Percentiles rank a stretch among this genome's conserved stretches.
Conservation (phyloP, 305 asterid species). For the Fraxinus baroniana region DNA sequence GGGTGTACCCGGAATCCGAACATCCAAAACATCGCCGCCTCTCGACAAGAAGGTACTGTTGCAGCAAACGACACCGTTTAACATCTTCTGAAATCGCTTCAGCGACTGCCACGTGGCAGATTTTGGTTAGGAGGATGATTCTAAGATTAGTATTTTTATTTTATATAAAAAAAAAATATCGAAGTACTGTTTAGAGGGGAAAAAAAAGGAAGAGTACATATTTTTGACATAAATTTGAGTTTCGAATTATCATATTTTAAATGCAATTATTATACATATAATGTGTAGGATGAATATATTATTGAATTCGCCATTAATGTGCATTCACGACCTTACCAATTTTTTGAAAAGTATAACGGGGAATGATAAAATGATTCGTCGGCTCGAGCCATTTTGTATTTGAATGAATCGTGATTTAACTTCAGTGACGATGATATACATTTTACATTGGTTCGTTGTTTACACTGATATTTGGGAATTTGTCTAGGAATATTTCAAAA, state of each 20-base stretch:
- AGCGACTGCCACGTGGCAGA: background rate
- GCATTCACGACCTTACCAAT: background rate
- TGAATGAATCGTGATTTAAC: too few species aligned
- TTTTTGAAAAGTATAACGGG: background rate
- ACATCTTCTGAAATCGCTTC: constrained; percentile 36
- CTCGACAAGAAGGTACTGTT: background rate
- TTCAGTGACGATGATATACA: too few species aligned
- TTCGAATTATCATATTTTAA: constrained; percentile 18
- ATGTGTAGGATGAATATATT: background rate
- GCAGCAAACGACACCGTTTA: constrained; percentile 42
- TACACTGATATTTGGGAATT: background rate
- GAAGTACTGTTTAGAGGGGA: constrained; percentile 14
- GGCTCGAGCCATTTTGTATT: too few species aligned
- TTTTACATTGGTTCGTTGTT: background rate
- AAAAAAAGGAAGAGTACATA: background rate
- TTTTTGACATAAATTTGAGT: constrained; percentile 23
- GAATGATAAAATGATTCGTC: too few species aligned
- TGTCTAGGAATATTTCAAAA: background rate
- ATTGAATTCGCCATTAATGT: background rate
- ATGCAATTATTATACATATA: background rate
- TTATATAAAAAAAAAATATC: constrained; percentile 4
- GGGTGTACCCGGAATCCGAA: constrained; percentile 42
- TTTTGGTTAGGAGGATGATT: constrained; percentile 25
- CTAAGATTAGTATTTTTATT: background rate
- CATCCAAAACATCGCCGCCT: constrained; percentile 35